These are phyloP conservation scores for Verticillium nonalfalfae DNA, from an alignment of 2,329 filamentous ascomycete genomes.

Conservation along the genomic window DNA sequence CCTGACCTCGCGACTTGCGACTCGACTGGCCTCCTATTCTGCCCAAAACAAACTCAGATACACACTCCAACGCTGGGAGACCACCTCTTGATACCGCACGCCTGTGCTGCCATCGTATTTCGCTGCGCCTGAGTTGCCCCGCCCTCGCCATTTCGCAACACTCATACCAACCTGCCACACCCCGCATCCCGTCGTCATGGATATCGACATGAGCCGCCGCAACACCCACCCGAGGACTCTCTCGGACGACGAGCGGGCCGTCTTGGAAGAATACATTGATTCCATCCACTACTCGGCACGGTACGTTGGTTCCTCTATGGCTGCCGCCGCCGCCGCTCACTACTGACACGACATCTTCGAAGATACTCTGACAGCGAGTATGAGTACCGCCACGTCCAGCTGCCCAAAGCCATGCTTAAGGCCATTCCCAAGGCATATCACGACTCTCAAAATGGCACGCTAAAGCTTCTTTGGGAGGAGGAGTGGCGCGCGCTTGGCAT, in stretches of 20 bases:
- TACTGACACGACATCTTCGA: constrained; percentile 9
- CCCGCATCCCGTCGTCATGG: constrained; percentile 19
- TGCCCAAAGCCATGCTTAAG: constrained; percentile 98
- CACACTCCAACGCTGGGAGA: constrained; percentile 7
- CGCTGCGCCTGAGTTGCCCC: neutral
- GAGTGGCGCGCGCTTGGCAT: constrained; percentile 97
- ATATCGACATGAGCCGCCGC: constrained; percentile 75
- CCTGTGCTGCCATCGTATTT: neutral
- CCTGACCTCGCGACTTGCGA: constrained; percentile 5
- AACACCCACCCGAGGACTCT: constrained; percentile 81
- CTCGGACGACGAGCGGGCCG: constrained; percentile 72
- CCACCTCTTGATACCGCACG: constrained; percentile 5
- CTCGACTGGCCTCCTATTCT: constrained; percentile 1
- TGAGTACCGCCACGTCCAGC: constrained; percentile 96
- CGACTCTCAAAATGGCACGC: constrained; percentile 78
- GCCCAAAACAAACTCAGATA: neutral
- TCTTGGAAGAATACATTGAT: constrained; percentile 86
- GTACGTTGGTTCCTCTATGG: constrained; percentile 39
- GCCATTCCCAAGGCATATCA: constrained; percentile 93
- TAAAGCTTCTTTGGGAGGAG: constrained; percentile 97
- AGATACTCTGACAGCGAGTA: constrained; percentile 92
- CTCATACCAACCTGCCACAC: neutral
- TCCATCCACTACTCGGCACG: constrained; percentile 91
- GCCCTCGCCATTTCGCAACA: neutral
- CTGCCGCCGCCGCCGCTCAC: neutral